A percentile compares a stretch with the other conserved stretches of the same genome.
These are phyloP conservation scores for Botrytis deweyae DNA, from an alignment of 2,329 filamentous ascomycete species.

Conservation along the genomic window DNA sequence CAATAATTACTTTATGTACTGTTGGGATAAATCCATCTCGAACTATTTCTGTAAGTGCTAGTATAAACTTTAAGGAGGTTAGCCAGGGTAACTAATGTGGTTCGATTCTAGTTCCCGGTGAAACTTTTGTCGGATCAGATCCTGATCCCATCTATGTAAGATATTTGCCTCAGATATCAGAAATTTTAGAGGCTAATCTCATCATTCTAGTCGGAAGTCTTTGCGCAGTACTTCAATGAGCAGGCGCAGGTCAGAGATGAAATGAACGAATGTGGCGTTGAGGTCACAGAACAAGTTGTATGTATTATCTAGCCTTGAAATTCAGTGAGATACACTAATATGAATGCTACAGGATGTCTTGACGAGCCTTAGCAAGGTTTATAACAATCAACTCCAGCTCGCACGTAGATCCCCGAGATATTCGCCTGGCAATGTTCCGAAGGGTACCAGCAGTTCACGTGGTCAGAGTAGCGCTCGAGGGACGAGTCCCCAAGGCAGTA, in stretches of 20 bases:
- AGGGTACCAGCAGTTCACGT: fast-evolving
- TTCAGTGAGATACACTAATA: background rate
- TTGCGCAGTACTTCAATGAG: background rate
- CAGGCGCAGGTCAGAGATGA: background rate
- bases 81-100: background rate
- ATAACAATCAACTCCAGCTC: background rate
- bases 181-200: background rate
- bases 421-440: fast-evolving
- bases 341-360: background rate
- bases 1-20: background rate
- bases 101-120: background rate
- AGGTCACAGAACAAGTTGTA: background rate
- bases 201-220: background rate
- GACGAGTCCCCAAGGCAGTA: background rate
- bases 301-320: background rate
- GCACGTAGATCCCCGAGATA: background rate
- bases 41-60: background rate
- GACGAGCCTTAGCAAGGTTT: background rate
- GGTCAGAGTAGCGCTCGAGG: background rate
- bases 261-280: background rate
- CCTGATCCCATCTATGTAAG: background rate
- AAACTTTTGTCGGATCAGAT: background rate
- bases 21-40: background rate
- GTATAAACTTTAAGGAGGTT: no score
- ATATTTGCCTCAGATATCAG: no score